Evolutionary conservation across 768 basidiomycete species (phyloP).

Genomic region (Pulveroboletus ravenelii): DNA sequence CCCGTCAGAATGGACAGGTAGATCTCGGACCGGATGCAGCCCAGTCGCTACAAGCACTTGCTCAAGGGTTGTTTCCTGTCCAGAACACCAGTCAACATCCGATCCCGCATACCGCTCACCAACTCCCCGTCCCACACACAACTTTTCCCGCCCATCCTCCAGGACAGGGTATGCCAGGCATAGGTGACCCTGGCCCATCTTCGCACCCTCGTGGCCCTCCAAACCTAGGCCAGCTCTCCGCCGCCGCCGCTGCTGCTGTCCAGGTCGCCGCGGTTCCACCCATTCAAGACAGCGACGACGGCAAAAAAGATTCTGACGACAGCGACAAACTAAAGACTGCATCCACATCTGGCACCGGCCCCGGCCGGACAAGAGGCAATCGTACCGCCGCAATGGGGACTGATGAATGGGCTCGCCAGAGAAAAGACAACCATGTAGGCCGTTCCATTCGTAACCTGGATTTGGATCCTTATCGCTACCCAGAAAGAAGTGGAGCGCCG

Average conservation of each 20-base stretch:
- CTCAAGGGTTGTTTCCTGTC: constrained; percentile 37
- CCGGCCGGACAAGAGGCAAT: constrained; percentile 46
- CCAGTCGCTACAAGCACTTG: constrained; percentile 51
- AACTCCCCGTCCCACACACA: constrained; percentile 41
- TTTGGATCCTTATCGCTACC: background rate
- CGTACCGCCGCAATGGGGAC: constrained; percentile 60
- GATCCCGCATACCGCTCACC: constrained; percentile 22
- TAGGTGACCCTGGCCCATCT: constrained; percentile 68
- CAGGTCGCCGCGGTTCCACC: constrained; percentile 27
- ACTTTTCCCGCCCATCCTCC: constrained; percentile 17
- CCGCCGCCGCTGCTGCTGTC: constrained; percentile 40
- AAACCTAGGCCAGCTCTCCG: constrained; percentile 54
- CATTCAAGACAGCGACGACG: constrained; percentile 17
- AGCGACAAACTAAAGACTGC: constrained; percentile 23
- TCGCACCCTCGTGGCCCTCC: constrained; percentile 68
- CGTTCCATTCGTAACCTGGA: background rate
- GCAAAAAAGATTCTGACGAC: constrained; percentile 27
- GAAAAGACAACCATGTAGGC: constrained; percentile 79
- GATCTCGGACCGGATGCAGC: constrained; percentile 59
- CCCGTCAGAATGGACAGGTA: constrained; percentile 41
- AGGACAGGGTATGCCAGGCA: constrained; percentile 42
- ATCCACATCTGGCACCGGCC: constrained; percentile 26
- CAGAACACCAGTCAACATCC: constrained; percentile 29
- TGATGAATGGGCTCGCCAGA: constrained; percentile 74
- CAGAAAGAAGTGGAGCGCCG: constrained; percentile 99